phyloP scores from a whole-genome alignment of 2,329 filamentous ascomycete genomes.

The Diplodia seriata region DNA sequence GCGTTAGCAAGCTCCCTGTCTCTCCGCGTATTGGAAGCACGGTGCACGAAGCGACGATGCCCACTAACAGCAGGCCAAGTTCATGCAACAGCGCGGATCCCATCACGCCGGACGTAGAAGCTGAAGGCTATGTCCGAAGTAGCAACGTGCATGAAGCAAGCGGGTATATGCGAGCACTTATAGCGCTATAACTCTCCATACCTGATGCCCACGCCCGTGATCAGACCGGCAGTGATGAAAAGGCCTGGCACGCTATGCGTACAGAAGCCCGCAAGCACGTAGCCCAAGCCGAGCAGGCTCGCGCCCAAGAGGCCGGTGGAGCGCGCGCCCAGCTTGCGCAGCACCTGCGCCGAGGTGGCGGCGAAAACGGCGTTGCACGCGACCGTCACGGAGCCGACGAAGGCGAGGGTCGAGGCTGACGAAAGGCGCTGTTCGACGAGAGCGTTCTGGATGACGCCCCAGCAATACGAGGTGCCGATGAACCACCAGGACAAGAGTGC shows the following conservation, averaged over 20 bases:
- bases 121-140: slow-evolving; percentile 15
- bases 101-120: slow-evolving; percentile 19
- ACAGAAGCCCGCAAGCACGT: slow-evolving; percentile 58
- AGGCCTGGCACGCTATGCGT: slow-evolving; percentile 55
- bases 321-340: slow-evolving; percentile 58
- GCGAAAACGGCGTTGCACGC: slow-evolving; percentile 61
- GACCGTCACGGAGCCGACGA: slow-evolving; percentile 63
- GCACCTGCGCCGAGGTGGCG: slow-evolving; percentile 60
- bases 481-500: slow-evolving; percentile 59
- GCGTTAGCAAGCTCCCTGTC: slow-evolving; percentile 26
- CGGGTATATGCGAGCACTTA: slow-evolving; percentile 17
- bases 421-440: slow-evolving; percentile 59
- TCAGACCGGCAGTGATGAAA: slow-evolving; percentile 58
- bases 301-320: slow-evolving; percentile 59
- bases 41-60: slow-evolving; percentile 23
- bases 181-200: slow-evolving; percentile 15
- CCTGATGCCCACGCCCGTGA: slow-evolving; percentile 54
- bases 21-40: slow-evolving; percentile 15
- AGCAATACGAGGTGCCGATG: slow-evolving; percentile 63
- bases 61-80: slow-evolving; percentile 23
- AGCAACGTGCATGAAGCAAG: slow-evolving; percentile 21
- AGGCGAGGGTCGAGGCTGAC: slow-evolving; percentile 62
- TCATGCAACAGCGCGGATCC: slow-evolving; percentile 18
- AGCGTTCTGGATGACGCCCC: slow-evolving; percentile 67
- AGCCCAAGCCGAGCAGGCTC: slow-evolving; percentile 57